These are phyloP conservation scores for Botrytis elliptica DNA, from an alignment of 2,329 filamentous ascomycete genomes.

Conservation along the genomic window DNA sequence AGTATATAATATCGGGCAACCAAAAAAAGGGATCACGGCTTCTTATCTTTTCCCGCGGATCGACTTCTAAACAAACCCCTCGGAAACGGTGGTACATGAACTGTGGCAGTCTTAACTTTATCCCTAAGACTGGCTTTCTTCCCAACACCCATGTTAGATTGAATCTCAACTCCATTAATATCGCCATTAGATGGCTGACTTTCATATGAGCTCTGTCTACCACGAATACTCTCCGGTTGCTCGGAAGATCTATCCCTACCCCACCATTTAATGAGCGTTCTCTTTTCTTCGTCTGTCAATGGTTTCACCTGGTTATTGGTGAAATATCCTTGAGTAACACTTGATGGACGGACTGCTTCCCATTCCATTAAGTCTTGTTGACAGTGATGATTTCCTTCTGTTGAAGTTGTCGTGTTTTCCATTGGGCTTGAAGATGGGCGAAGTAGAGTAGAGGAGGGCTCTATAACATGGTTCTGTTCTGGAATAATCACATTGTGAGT, in stretches of 20 bases:
- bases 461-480: not conserved
- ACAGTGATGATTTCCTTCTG: not conserved
- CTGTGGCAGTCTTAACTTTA: conserved; percentile 17
- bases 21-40: not conserved
- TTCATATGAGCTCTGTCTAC: conserved; percentile 15
- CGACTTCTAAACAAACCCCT: conserved; percentile 19
- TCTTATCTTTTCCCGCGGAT: conserved; percentile 19
- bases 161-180: not conserved
- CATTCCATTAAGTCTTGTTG: conserved; percentile 18
- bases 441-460: not conserved
- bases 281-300: conserved; percentile 18
- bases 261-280: conserved; percentile 21
- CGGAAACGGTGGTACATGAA: conserved; percentile 19
- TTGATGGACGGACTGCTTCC: conserved; percentile 17
- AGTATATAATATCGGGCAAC: not conserved
- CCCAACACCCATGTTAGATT: not conserved
- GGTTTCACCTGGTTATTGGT: conserved; percentile 13
- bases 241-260: conserved; percentile 21
- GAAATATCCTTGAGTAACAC: conserved; percentile 15
- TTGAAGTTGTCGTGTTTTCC: conserved; percentile 15
- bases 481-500: not conserved
- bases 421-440: conserved; percentile 21
- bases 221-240: conserved; percentile 15
- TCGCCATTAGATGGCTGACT: conserved; percentile 8
- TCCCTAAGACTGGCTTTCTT: conserved; percentile 14